A percentile compares a stretch with the other conserved stretches of the same genome.
Evolutionary conservation across 306 rosid genomes (phyloP).

Genomic region (Trifolium repens): DNA sequence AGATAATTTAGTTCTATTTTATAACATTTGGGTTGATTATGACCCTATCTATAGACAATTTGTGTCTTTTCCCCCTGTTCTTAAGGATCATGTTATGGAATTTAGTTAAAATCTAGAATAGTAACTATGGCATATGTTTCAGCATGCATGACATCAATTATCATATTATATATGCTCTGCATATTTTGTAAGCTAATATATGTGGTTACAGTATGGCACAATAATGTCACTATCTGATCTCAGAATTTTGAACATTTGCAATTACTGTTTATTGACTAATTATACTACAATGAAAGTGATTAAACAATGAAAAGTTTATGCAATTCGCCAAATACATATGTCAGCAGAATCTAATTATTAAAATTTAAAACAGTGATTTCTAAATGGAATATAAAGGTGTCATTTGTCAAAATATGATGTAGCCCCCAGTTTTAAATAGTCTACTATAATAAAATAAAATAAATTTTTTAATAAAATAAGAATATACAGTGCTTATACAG

Average conservation of each 20-base stretch:
- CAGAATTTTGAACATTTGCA: constrained; percentile 20
- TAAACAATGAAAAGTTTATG: background rate
- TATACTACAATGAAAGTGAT: background rate
- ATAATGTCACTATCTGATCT: constrained; percentile 27
- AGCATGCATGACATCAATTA: constrained; percentile 29
- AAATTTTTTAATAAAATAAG: background rate
- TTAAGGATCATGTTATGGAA: constrained; percentile 44
- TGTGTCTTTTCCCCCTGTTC: constrained; percentile 36
- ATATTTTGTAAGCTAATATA: constrained; percentile 12
- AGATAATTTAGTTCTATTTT: background rate
- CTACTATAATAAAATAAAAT: background rate
- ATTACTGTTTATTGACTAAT: constrained; percentile 21
- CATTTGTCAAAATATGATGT: constrained; percentile 41
- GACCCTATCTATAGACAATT: constrained; percentile 41
- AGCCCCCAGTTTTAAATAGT: constrained; percentile 23
- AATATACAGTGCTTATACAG: background rate
- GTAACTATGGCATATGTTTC: constrained; percentile 44
- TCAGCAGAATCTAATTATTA: constrained; percentile 36
- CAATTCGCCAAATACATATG: background rate
- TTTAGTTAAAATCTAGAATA: constrained; percentile 26
- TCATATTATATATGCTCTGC: background rate
- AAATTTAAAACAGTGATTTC: background rate
- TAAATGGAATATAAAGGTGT: constrained; percentile 41
- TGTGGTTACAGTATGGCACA: constrained; percentile 23
- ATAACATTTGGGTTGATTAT: constrained; percentile 13